Base-by-base conservation (phyloP, 768 basidiomycete genomes). In the Leccinum olivaceopallidum region DNA sequence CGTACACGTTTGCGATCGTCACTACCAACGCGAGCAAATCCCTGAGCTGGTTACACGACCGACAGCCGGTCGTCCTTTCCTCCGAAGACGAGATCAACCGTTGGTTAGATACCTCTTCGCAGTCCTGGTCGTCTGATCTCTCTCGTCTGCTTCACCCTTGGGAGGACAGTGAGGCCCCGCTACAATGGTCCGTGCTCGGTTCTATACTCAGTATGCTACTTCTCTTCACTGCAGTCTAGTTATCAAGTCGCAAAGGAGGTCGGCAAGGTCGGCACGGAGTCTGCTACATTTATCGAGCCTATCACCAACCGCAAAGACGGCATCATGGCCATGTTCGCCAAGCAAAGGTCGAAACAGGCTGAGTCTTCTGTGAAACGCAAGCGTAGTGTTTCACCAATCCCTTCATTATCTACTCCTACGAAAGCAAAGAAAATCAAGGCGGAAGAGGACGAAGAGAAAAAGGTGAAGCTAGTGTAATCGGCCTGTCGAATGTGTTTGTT, bases 1-100 rank as follows among this genome's bases (percentile, higher is more conserved):
- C 92, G 2, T 92, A 87, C 81, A 90, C 93, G 0, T 98, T 93
- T 69, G 88, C 92, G 0, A 92, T 98, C 57, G 87, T 98, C 52
- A 99, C 96, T 1, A 94, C 94, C 2, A 72, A 82, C 34, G 83
- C 92, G 50, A 82, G 84, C 69, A 83, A 83, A 58, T 83, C 86
- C 6, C 79, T 94, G 51, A 76, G 77, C 6, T 98, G 94, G 91
- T 80, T 98, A n/a, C 96, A 97, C 70, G 91, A 95, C 66, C 86
- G 95, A 22, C 89, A 90, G 64, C 90, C 90, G 7, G 92, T 94
- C 49, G 87, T 98, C 53, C 82, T 98, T 6, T 80, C 84, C 9
- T 78, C 80, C 0, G 70, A 78, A 36, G 81, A 82, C 3, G 87
- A 89, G 1, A 77, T 94, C 28, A 71, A 79, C 20, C 68, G 71